Conservation (phyloP, 2,329 filamentous ascomycete species). For the Aureobasidium sp. region DNA sequence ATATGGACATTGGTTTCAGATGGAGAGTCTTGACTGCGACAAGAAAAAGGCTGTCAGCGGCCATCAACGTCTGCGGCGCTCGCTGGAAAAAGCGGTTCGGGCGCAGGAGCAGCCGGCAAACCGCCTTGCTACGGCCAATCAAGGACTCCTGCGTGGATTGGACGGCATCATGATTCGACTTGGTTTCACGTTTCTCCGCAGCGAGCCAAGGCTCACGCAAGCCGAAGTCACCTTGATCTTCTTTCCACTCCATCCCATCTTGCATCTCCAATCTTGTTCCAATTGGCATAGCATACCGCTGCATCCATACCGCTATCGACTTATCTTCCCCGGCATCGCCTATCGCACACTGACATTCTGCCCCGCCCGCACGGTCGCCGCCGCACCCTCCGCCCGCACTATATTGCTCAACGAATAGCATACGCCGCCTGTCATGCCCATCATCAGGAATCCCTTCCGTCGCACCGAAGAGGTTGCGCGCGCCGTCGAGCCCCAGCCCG, state of each 20-base stretch:
- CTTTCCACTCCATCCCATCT: neutral
- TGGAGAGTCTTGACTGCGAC: neutral
- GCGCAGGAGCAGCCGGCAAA: neutral
- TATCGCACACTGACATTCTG: neutral
- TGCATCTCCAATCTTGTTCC: neutral
- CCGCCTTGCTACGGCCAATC: neutral
- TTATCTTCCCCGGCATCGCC: neutral
- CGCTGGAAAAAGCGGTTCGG: neutral
- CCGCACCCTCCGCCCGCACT: neutral
- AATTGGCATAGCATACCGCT: neutral
- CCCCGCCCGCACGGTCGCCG: neutral
- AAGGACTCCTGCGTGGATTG: neutral
- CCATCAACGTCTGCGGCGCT: neutral
- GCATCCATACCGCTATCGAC: neutral
- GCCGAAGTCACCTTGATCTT: neutral
- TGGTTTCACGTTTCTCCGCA: neutral
- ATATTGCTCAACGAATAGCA: constrained; percentile 5
- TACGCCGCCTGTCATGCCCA: constrained; percentile 23
- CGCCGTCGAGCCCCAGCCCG: constrained; percentile 20
- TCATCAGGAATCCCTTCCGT: constrained; percentile 32
- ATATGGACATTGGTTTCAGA: neutral
- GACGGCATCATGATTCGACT: neutral
- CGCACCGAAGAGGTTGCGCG: constrained; percentile 30
- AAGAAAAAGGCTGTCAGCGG: neutral
- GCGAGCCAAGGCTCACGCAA: neutral